Conservation (phyloP, 176 grass and related monocot genomes). For the Ensete glaucum region DNA sequence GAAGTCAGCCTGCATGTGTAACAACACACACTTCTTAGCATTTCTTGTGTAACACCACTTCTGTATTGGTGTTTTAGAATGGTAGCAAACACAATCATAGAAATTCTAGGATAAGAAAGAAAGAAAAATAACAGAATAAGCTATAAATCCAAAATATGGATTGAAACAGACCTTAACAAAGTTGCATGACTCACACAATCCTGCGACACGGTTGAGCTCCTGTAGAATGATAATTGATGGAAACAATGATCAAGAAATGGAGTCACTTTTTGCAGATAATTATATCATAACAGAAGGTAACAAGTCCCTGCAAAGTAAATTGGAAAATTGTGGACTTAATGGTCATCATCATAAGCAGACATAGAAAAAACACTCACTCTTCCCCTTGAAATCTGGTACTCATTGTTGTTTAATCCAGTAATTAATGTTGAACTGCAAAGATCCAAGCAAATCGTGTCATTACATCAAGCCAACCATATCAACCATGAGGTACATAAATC, state of each 20-base stretch:
- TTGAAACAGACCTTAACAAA: constrained; percentile 61
- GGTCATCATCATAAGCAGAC: too few species aligned
- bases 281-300: not conserved
- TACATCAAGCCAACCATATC: not conserved
- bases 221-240: constrained; percentile 22
- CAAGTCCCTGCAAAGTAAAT: not conserved
- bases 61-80: too few species aligned
- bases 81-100: too few species aligned
- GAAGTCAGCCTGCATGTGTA: constrained; percentile 52
- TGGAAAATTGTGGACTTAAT: not conserved
- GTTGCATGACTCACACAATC: constrained; percentile 55
- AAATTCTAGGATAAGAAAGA: too few species aligned
- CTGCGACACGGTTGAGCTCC: constrained; percentile 64
- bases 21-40: not conserved
- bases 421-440: constrained; percentile 71
- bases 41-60: too few species aligned
- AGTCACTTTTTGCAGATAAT: too few species aligned
- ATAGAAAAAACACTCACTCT: constrained; percentile 34
- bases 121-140: too few species aligned
- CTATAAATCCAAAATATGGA: not conserved
- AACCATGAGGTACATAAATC: not conserved
- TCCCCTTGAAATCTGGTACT: constrained; percentile 94
- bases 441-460: not conserved
- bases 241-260: not conserved
- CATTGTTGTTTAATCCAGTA: constrained; percentile 92